Conservation (phyloP, 75 land plant species). For the Sequoiadendron giganteum region DNA sequence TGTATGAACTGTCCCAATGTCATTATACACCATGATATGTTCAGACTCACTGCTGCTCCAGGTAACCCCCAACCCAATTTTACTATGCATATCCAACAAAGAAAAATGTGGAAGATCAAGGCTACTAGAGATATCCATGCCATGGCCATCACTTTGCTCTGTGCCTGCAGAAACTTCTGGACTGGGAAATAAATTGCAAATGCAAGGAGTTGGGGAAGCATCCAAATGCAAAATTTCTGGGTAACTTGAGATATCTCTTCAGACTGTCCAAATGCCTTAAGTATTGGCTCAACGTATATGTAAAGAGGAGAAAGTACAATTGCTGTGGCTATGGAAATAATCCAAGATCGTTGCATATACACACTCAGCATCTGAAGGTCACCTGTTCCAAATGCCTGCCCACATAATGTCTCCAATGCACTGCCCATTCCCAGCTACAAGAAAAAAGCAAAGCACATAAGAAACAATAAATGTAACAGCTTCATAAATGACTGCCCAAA, state of each 20-base stretch:
- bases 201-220: too few relatives aligned
- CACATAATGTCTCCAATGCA: conserved; percentile 43
- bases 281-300: not conserved
- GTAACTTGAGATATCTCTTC: not conserved
- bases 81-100: not conserved
- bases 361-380: conserved; percentile 33
- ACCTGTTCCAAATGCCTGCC: conserved; percentile 44
- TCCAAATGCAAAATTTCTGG: too few relatives aligned
- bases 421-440: conserved; percentile 5
- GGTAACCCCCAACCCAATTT: not conserved
- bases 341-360: conserved; percentile 26
- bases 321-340: conserved; percentile 11
- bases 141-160: conserved; percentile 10
- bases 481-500: not conserved
- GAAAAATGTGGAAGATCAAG: not conserved
- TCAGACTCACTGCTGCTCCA: not conserved
- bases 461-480: not conserved
- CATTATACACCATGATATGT: too few relatives aligned
- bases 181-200: too few relatives aligned
- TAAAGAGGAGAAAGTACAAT: not conserved
- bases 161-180: too few relatives aligned
- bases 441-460: too few relatives aligned
- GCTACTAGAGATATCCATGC: not conserved
- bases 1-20: too few relatives aligned
- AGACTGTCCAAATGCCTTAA: not conserved